phyloP scores from a whole-genome alignment of 1,139 yeast species.

The Taiozyma sp. region DNA sequence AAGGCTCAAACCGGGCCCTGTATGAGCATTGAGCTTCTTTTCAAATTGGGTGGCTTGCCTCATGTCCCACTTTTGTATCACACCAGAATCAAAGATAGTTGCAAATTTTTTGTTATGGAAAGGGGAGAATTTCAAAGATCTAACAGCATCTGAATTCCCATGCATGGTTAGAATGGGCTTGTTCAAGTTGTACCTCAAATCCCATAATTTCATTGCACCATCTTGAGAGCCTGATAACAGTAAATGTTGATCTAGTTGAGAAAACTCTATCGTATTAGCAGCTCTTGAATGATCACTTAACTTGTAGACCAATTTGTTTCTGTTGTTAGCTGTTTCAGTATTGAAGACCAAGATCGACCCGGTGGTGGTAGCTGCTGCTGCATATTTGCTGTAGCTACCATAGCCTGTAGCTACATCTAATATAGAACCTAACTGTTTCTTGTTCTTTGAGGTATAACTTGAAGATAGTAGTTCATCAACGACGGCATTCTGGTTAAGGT shows the following conservation, averaged over 20 bases:
- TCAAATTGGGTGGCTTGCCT: slow-evolving; percentile 58
- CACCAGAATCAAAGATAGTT: slow-evolving; percentile 87
- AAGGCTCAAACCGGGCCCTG: slow-evolving; percentile 84
- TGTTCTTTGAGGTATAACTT: slow-evolving; percentile 25
- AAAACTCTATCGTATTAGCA: slow-evolving; percentile 75
- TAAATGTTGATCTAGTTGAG: slow-evolving; percentile 48
- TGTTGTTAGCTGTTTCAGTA: slow-evolving; percentile 31
- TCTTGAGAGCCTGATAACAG: slow-evolving; percentile 88
- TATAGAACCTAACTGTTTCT: slow-evolving; percentile 42
- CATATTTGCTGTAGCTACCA: slow-evolving; percentile 34
- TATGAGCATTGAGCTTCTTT: slow-evolving; percentile 78
- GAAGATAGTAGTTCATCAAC: slow-evolving; percentile 31
- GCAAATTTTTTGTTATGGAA: slow-evolving; percentile 46
- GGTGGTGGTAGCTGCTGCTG: slow-evolving; percentile 47
- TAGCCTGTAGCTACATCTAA: slow-evolving; percentile 46
- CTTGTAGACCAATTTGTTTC: slow-evolving; percentile 38
- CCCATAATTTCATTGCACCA: slow-evolving; percentile 88
- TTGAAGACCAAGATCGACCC: slow-evolving; percentile 48
- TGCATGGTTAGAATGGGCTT: slow-evolving; percentile 26
- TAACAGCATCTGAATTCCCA: slow-evolving; percentile 52
- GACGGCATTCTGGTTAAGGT: slow-evolving; percentile 33
- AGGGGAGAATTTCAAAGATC: slow-evolving; percentile 59
- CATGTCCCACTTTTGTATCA: slow-evolving; percentile 79
- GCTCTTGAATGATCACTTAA: slow-evolving; percentile 75
- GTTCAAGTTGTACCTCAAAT: slow-evolving; percentile 48